These are phyloP conservation scores for Mrakia gelida DNA, from an alignment of 768 basidiomycete genomes.

Conservation along the genomic window DNA sequence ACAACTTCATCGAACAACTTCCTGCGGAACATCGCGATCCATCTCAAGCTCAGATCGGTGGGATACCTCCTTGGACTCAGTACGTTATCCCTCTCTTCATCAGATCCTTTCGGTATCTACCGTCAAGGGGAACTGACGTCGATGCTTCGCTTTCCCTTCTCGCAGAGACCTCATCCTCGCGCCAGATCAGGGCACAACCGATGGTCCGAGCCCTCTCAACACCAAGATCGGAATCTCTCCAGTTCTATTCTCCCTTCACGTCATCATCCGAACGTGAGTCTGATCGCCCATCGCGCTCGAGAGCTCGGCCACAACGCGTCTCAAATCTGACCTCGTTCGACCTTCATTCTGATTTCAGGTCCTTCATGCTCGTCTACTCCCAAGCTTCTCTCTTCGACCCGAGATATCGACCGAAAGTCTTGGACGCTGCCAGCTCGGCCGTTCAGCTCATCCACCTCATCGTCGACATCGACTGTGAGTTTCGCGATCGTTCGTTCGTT, in stretches of 20 bases:
- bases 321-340: too few species aligned
- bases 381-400: not conserved
- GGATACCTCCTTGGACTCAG: too few species aligned
- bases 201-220: not conserved
- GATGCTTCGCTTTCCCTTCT: not conserved
- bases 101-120: too few species aligned
- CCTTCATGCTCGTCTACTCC: constrained; percentile 4
- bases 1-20: too few species aligned
- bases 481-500: too few species aligned
- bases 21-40: too few species aligned
- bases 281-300: too few species aligned
- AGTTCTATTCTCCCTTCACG: not conserved
- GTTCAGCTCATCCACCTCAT: constrained; percentile 1
- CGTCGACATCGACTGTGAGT: not conserved
- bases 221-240: not conserved
- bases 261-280: not conserved
- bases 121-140: too few species aligned
- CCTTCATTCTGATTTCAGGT: not conserved
- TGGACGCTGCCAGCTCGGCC: not conserved
- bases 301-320: too few species aligned
- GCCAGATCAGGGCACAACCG: not conserved
- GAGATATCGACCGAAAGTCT: not conserved
- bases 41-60: too few species aligned
- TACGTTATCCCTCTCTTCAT: too few species aligned
- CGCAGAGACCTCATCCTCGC: not conserved